Evolutionary conservation across 257 asterid species (phyloP).

Genomic region (Capsicum rhomboideum): DNA sequence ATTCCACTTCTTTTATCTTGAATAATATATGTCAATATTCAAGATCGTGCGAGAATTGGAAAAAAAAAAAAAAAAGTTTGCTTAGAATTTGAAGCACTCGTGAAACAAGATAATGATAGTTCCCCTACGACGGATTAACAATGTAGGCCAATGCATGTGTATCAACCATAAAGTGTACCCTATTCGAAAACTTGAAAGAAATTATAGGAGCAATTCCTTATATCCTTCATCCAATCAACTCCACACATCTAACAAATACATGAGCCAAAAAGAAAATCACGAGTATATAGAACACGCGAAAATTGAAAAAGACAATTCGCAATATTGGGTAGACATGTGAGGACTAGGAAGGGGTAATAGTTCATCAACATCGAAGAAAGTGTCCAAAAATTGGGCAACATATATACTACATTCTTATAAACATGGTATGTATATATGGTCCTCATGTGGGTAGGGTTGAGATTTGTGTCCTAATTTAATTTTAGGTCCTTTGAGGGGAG

Average conservation of each 20-base stretch:
- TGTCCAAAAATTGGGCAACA: slow-evolving; percentile 34
- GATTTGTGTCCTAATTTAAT: neutral
- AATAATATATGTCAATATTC: neutral
- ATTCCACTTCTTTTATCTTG: neutral
- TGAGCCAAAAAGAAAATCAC: neutral
- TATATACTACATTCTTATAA: slow-evolving; percentile 13
- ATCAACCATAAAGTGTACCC: neutral
- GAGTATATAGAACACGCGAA: neutral
- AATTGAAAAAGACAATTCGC: neutral
- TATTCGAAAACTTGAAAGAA: neutral
- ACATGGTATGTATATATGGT: neutral
- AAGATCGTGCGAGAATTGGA: neutral
- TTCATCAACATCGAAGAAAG: slow-evolving; percentile 15
- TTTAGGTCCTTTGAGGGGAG: neutral
- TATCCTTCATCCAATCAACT: neutral
- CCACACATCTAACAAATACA: neutral
- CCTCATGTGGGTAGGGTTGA: slow-evolving; percentile 4
- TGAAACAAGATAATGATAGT: neutral
- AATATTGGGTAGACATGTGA: neutral
- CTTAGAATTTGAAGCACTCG: neutral
- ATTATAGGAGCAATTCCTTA: neutral
- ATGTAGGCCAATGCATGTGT: too few species aligned
- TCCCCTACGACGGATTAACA: neutral
- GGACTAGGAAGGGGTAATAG: neutral
- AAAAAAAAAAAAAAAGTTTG: neutral